These are phyloP conservation scores for Thelonectria rubi DNA, from an alignment of 2,329 filamentous ascomycete genomes.

Conservation along the genomic window DNA sequence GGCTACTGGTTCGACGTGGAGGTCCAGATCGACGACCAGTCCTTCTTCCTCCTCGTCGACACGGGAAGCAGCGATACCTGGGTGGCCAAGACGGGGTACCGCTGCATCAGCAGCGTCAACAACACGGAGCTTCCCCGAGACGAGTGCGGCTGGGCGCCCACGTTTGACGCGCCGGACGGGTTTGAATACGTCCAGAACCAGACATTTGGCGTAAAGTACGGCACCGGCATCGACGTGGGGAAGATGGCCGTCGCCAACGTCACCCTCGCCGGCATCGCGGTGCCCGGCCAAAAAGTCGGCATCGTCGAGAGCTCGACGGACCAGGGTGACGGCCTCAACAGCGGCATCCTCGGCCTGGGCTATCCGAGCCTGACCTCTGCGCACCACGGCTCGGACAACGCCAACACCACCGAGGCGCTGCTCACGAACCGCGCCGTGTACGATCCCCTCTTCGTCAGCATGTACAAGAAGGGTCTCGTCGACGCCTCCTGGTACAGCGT, in stretches of 20 bases:
- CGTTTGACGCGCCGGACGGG: constrained; percentile 20
- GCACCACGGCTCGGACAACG: constrained; percentile 22
- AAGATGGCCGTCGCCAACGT: constrained; percentile 30
- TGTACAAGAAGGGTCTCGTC: constrained; percentile 27
- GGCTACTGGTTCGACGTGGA: constrained; percentile 35
- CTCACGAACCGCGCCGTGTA: constrained; percentile 26
- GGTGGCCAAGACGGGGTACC: constrained; percentile 28
- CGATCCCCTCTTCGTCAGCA: constrained; percentile 29
- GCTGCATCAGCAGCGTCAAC: constrained; percentile 22
- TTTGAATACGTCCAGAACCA: constrained; percentile 26
- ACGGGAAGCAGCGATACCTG: constrained; percentile 33
- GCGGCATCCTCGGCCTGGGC: constrained; percentile 37
- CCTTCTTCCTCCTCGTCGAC: constrained; percentile 31
- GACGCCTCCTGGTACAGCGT: constrained; percentile 36
- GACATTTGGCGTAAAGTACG: constrained; percentile 44
- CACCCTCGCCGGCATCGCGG: constrained; percentile 33
- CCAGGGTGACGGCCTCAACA: constrained; percentile 31
- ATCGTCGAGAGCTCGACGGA: constrained; percentile 34
- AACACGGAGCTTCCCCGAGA: constrained; percentile 16
- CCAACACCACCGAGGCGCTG: constrained; percentile 13
- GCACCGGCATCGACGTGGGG: constrained; percentile 33
- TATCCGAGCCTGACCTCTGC: constrained; percentile 35
- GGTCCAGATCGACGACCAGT: constrained; percentile 25
- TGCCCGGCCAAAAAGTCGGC: constrained; percentile 32
- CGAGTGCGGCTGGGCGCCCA: constrained; percentile 24